phyloP scores from a whole-genome alignment of 345 rosid genomes.

The Dipteronia sinensis region DNA sequence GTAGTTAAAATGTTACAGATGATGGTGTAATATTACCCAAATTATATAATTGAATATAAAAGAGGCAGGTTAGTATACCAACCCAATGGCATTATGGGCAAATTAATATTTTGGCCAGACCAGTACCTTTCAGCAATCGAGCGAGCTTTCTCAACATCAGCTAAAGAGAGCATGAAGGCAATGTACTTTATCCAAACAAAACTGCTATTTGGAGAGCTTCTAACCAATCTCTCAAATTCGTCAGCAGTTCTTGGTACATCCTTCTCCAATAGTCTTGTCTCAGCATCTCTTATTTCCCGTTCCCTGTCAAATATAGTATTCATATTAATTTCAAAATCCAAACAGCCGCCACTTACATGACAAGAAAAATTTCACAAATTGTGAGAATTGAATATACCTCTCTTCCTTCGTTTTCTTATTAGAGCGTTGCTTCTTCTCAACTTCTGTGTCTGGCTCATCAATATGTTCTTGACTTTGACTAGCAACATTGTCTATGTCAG shows the following conservation, averaged over 20 bases:
- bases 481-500: slow-evolving; percentile 31
- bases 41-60: neutral
- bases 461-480: slow-evolving; percentile 37
- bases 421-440: slow-evolving; percentile 53
- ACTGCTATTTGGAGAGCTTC: slow-evolving; percentile 94
- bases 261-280: slow-evolving; percentile 79
- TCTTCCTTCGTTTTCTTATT: slow-evolving; percentile 72
- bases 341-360: slow-evolving; percentile 3
- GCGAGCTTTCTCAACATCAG: slow-evolving; percentile 89
- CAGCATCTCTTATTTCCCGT: slow-evolving; percentile 83
- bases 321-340: slow-evolving; percentile 12
- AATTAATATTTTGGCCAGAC: slow-evolving; percentile 1
- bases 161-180: slow-evolving; percentile 79
- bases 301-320: slow-evolving; percentile 57
- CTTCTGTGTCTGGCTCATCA: slow-evolving; percentile 29
- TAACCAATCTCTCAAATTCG: slow-evolving; percentile 87
- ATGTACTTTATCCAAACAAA: slow-evolving; percentile 91
- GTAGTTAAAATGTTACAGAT: neutral
- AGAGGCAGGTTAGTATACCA: neutral
- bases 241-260: slow-evolving; percentile 82
- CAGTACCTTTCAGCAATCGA: slow-evolving; percentile 86
- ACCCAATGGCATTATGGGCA: neutral
- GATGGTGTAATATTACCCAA: neutral
- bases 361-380: neutral
- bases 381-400: slow-evolving; percentile 48